Evolutionary conservation across 495 filamentous ascomycete genomes (phyloP), one percentile per base, ranked within the genome.

Genomic region (Neurospora sp.): DNA sequence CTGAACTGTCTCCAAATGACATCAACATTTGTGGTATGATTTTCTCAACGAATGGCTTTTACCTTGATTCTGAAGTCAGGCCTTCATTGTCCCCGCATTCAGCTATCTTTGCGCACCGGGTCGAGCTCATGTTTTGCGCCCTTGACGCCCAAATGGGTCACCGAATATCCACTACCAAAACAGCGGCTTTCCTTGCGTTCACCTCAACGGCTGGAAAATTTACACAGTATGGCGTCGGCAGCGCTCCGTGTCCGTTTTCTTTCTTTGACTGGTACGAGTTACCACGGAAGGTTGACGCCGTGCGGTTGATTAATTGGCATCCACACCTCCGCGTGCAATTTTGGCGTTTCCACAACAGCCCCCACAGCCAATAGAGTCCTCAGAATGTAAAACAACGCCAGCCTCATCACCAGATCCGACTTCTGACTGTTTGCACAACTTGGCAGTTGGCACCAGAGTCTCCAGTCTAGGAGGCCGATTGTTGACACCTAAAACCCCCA

Each of bases 91-190:
- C 54, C 54, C 54, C 54, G 31, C 54, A 66, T 66, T 66, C 54
- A 66, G 54, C 27, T 66, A 35, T 66, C 54, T 66, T 66, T 31
- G 54, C 54, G 54, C 27, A 59, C 48, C 48, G 4, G 48, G 48
- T 12, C 48, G 11, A 59, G 20, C 48, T 59, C 48, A 59, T 27
- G 23, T 59, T 59, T 59, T 59, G 48, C 23, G 48, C 54, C 48
- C 54, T 62, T 62, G 27, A 62, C 54, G 72, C 73, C 73, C 73
- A 54, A 75, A 75, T 46, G 73, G 73, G 73, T 44, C 73, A 75
- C 73, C 73, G 73, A 75, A 38, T 37, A 62, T 38, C 71, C 71
- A 75, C 48, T 66, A 66, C 54, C 54, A 66, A 66, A 66, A 66
- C 54, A 66, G 54, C 54, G 27, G 54, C 23, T 16, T 59, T 66